These are phyloP conservation scores for Leptosphaerulina australis DNA, from an alignment of 2,329 filamentous ascomycete species.

Conservation along the genomic window DNA sequence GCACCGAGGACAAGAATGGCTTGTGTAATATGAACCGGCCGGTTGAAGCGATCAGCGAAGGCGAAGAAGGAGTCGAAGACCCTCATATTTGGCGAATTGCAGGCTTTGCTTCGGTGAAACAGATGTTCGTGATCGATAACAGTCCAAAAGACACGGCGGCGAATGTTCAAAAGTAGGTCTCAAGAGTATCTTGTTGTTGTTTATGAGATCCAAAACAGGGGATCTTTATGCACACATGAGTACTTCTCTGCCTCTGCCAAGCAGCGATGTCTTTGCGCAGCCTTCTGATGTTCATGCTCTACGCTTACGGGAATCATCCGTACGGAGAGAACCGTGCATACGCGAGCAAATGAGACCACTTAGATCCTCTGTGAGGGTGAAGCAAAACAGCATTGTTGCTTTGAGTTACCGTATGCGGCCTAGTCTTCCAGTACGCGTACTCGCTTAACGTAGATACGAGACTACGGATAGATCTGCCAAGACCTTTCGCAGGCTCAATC, in stretches of 20 bases:
- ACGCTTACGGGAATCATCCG: neutral
- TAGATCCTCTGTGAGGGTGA: neutral
- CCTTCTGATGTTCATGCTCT: neutral
- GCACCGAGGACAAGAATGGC: conserved; percentile 10
- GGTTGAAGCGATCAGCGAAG: conserved; percentile 12
- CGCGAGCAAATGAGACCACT: neutral
- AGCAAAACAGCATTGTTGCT: neutral
- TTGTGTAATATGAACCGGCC: conserved; percentile 7
- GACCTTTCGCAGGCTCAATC: neutral
- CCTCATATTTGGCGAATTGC: no score
- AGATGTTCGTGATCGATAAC: no score
- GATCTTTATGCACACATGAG: neutral
- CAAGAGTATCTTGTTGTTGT: neutral
- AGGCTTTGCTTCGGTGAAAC: no score
- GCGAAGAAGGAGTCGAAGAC: neutral
- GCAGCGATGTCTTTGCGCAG: neutral
- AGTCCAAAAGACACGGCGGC: no score
- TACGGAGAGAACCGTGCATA: conserved; percentile 6
- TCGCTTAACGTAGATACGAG: no score
- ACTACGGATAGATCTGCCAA: neutral
- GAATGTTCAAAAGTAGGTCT: no score
- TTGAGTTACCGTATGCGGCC: neutral
- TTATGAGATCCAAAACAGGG: no score
- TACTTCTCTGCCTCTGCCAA: neutral
- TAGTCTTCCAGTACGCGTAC: conserved; percentile 2